Base-by-base conservation (phyloP, 257 asterid species). In the Fraxinus quadrangulata region DNA sequence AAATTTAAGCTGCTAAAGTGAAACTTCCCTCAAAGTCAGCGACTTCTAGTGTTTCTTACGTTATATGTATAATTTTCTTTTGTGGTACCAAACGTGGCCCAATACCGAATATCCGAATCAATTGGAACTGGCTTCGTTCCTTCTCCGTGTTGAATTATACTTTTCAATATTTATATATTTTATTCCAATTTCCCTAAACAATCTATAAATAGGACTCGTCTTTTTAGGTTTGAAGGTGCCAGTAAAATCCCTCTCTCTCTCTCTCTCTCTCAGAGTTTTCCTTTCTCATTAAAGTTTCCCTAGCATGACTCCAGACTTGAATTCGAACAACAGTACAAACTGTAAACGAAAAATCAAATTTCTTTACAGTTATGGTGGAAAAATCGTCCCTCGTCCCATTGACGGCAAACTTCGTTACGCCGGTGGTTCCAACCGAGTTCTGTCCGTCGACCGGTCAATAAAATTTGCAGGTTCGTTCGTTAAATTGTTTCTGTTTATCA, bases 351-450 rank as follows among this genome's bases (percentile, higher is more conserved):
- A 76, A 1, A 63, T 87, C 82, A 87, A 87, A 33, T 82, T 85
- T 42, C 86, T 87, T 7, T 87, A 87, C 82, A 87, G 91, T 40
- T 87, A 87, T 78, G 75, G 81, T 56, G 91, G 91, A 10, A 84
- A 76, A 31, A 87, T 87, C 49, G 34, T 78, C 16, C 88, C 88
- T 63, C 89, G 89, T 31, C 84, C 66, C 56, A 24, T 78, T 30
- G 91, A 85, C 80, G 91, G 88, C 24, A 37, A 26, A 9, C 91
- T 87, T 65, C 87, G 91, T 6, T 83, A 87, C 81, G 36, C 72
- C 63, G 89, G 89, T 21, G 91, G 91, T 9, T 77, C 39, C 66
- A 87, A 87, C 17, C 81, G 91, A 54, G 85, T 84, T 24, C 84
- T 87, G 63, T 79, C 88, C 5, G 81, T 85, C 45, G 79, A 82